A percentile compares a stretch with the other conserved stretches of the same genome.
Evolutionary conservation across 495 filamentous ascomycete species (phyloP).

Genomic region (Penicillium arizonense): DNA sequence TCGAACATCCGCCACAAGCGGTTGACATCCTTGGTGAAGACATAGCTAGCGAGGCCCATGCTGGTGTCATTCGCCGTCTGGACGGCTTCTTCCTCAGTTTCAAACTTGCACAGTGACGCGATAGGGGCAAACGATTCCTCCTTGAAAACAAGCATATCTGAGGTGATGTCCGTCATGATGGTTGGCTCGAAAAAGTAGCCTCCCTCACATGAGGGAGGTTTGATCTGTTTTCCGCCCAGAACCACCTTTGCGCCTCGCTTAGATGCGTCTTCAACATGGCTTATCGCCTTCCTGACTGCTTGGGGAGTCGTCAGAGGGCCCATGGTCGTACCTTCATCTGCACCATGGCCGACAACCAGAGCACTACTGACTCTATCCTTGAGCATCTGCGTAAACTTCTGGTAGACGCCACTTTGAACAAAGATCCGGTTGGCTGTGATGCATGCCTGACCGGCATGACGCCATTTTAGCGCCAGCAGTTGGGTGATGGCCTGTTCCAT

Average conservation of each 20-base stretch:
- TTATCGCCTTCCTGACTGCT: conserved; percentile 17
- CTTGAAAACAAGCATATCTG: no score
- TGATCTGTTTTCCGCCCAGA: no score
- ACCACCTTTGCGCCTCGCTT: conserved; percentile 13
- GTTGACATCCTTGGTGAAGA: no score
- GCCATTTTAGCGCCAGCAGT: conserved; percentile 51
- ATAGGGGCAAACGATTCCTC: no score
- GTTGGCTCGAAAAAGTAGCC: no score
- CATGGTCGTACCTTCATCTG: background rate
- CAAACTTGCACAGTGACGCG: no score
- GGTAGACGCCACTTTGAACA: conserved; percentile 40
- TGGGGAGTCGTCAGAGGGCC: conserved; percentile 9
- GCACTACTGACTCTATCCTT: background rate
- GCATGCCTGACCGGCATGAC: conserved; percentile 59
- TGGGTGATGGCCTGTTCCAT: conserved; percentile 51
- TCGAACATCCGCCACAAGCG: no score
- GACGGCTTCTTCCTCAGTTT: no score
- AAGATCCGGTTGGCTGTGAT: conserved; percentile 63
- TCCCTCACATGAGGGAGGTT: no score
- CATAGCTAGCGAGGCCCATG: no score
- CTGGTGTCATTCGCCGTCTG: no score
- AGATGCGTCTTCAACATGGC: conserved; percentile 16
- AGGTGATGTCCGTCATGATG: no score
- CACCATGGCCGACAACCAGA: conserved; percentile 8
- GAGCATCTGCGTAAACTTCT: background rate